A percentile compares a stretch with the other conserved stretches of the same genome.
These are phyloP conservation scores for Funneliformis caledonium DNA, from an alignment of 371 early-diverging fungal species.

Conservation along the genomic window DNA sequence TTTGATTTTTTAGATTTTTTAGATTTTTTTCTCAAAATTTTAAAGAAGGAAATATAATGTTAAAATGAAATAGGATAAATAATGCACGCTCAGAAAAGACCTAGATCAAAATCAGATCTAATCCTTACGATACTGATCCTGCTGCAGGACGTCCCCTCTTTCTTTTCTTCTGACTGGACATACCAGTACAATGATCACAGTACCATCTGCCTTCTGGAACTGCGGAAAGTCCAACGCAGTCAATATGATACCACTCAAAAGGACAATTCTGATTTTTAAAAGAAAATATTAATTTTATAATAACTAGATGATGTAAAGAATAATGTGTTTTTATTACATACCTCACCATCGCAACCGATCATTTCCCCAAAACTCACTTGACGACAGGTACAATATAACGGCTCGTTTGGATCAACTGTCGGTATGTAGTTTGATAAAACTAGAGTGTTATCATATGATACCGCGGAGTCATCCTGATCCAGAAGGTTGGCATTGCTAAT, in stretches of 20 bases:
- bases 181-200: slow-evolving; percentile 54
- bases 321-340: slow-evolving; percentile 1
- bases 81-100: neutral
- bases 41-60: neutral
- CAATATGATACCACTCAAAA: slow-evolving; percentile 95
- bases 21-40: neutral
- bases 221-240: slow-evolving; percentile 86
- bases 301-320: neutral
- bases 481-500: neutral
- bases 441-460: neutral
- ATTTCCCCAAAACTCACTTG: slow-evolving; percentile 97
- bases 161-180: slow-evolving; percentile 9
- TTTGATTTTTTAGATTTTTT: neutral
- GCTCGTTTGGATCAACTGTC: slow-evolving; percentile 89
- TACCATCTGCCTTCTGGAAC: slow-evolving; percentile 94
- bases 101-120: neutral
- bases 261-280: slow-evolving; percentile 61
- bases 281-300: neutral
- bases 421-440: slow-evolving; percentile 6
- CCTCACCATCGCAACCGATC: slow-evolving; percentile 93
- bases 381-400: slow-evolving; percentile 91
- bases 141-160: slow-evolving; percentile 31
- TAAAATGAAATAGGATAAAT: neutral
- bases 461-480: neutral
- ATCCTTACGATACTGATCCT: slow-evolving; percentile 26